Evolutionary conservation across 2,329 filamentous ascomycete genomes (phyloP), one percentile per base, ranked within the genome.

Genomic region (Aspergillus sp.): DNA sequence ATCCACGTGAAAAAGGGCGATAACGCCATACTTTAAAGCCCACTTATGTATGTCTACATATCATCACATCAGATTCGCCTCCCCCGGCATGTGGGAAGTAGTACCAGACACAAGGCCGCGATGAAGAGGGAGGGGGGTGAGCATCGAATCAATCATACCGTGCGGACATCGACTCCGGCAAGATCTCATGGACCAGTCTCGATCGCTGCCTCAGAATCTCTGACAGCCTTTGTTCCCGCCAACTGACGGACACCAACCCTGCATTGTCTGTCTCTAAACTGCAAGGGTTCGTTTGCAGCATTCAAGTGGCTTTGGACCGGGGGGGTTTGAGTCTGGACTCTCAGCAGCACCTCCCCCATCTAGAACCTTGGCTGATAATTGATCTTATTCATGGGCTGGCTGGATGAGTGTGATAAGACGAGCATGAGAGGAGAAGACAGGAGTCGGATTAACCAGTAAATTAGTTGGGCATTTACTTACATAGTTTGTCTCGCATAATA

Each of bases 261-360:
- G 52, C 38, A 54, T 54, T 54, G 52, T 54, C 39, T 44, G 44
- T 54, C 39, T 54, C 52, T 13, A 13, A 15, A 54, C 52, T 54
- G 52, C 52, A 54, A 54, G 52, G 52, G 52, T 54, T 41, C 52
- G n/a, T 54, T 41, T 39, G 21, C 38, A 44, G 39, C 52, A 54
- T 54, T 54, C 52, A 54, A 25, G 52, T 54, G 52, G 52, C 52
- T 47, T 44, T 30, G 25, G 47, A 30, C 52, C 27, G 23, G 21
- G 51, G 17, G 32, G 15, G 36, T 5, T 32, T 38, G 52, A 27
- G 52, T 47, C 52, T 54, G 38, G 52, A 42, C 51, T 42, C 51
- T 30, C n/a, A n/a, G 51, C 21, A 15, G 17, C 23, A 15, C 23
- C 25, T 17, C n/a, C 25, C 47, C 25, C 32, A 25, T 50, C 19